These are phyloP conservation scores for Chaetomiaceae sp. DNA, from an alignment of 2,329 filamentous ascomycete genomes.

Conservation along the genomic window DNA sequence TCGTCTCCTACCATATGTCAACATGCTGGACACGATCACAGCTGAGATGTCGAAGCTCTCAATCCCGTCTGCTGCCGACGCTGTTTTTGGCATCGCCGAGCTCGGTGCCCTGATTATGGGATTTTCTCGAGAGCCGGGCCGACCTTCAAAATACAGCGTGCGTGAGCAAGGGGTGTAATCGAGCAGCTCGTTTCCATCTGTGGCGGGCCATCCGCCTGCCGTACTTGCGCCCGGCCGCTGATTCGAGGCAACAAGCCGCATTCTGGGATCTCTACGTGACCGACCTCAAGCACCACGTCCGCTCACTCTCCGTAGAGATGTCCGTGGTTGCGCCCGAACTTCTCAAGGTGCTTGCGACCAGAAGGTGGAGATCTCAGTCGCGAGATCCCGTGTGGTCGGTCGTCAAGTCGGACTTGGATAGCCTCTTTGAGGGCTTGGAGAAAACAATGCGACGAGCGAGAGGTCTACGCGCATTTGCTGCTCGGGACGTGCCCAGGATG, in stretches of 20 bases:
- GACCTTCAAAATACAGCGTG: no score
- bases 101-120: no score
- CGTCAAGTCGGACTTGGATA: background rate
- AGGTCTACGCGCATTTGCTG: background rate
- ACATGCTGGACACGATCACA: no score
- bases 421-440: background rate
- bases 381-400: background rate
- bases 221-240: background rate
- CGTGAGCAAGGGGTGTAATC: no score
- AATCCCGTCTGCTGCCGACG: no score
- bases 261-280: background rate
- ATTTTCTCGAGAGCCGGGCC: no score
- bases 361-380: background rate
- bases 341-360: background rate
- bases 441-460: background rate
- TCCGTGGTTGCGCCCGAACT: background rate
- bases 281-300: background rate
- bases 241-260: no score
- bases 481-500: background rate
- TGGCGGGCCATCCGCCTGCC: background rate
- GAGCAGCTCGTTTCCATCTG: background rate
- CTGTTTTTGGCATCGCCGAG: no score
- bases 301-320: background rate
- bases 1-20: no score
- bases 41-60: no score